Base-by-base conservation (phyloP, 495 filamentous ascomycete species). In the Neurospora tetraspora region DNA sequence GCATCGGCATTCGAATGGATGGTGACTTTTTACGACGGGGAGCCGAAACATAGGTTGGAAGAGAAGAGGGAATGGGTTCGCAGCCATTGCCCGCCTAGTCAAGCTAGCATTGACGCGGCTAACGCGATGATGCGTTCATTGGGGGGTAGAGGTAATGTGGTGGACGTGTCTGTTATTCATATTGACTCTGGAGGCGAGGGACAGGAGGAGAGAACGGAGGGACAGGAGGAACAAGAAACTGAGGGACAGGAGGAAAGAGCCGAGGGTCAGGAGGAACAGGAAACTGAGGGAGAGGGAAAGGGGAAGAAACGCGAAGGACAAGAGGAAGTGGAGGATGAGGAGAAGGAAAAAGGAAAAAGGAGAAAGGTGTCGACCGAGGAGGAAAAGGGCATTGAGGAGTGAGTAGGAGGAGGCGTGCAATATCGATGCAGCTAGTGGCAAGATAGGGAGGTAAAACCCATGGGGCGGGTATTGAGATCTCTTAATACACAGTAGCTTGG, bases 1-100 rank as follows among this genome's bases (percentile, higher is more conserved):
- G 23, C 53, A 71, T 40, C 37, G 69, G 31, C 4, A 23, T 61
- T 45, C 16, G 69, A 73, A 47, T 73, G 72, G 72, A 73, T 71
- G 72, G 69, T 73, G 1, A 23, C 9, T 23, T 53, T 53, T 53
- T 53, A 23, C 45, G 34, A 68, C 16, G n/a, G 9, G 4, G 70
- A 43, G 40, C 39, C 70, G 4, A 4, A 2, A 47, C 31, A 27
- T 18, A 7, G 20, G 47, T 20, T 71, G 37, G 47, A 34, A 68
- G 70, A 71, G 39, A 71, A 71, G 70, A 71, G 5, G 47, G 31
- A 68, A n/a, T 71, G 47, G 70, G 23, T 71, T 11, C 27, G 16
- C 31, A 69, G 5, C 45, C n/a, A 53, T 23, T 53, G 20, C 45
- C 45, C 45, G 45, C 45, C 5, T 2, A 53, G 45, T 53, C n/a